Evolutionary conservation across 176 grass and related monocot species (phyloP).

Genomic region (Themeda triandra): DNA sequence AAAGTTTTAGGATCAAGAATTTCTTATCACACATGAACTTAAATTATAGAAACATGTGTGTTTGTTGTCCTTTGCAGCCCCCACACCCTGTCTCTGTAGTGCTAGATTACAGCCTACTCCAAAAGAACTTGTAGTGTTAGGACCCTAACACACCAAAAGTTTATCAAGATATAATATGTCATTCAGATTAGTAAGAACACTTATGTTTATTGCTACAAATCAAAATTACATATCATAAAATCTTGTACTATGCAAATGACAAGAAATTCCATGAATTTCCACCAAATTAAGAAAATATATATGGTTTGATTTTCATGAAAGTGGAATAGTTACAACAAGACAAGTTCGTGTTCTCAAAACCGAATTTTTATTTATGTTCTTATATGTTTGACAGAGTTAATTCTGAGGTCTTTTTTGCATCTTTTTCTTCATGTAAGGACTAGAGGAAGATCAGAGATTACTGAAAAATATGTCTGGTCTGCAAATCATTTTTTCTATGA

Average conservation of each 20-base stretch:
- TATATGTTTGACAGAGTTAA: not conserved
- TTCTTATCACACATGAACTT: not conserved
- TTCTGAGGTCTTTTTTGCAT: not conserved
- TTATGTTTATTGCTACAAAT: not conserved
- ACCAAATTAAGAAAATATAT: not conserved
- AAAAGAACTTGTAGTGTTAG: not conserved
- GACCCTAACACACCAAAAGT: not conserved
- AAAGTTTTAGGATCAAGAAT: not conserved
- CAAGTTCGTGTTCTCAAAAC: not conserved
- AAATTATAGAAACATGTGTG: not conserved
- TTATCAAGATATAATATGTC: not conserved
- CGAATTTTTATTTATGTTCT: not conserved
- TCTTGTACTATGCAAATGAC: not conserved
- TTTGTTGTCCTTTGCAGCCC: not conserved
- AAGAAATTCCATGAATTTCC: not conserved
- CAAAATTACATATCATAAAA: not conserved
- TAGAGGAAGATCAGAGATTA: not conserved
- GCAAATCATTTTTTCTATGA: not conserved
- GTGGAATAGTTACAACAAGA: not conserved
- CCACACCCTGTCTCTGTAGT: not conserved
- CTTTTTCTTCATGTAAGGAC: not conserved
- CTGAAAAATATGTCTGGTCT: not conserved
- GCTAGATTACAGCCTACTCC: not conserved
- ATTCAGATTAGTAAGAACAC: not conserved
- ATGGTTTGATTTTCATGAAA: not conserved